These are phyloP conservation scores for Daucus carota DNA, from an alignment of 129 eudicot genomes.

Conservation along the genomic window DH1_v3.0 NC_030382.2:11425501-11426000, in stretches of 20 bases:
- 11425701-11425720: constrained; percentile 59
- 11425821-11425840: constrained; percentile 81
- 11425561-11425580: constrained; percentile 78
- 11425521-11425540: constrained; percentile 65
- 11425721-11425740: constrained; percentile 61
- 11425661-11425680: constrained; percentile 82
- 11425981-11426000: constrained; percentile 75
- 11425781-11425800: constrained; percentile 71
- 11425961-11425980: constrained; percentile 66
- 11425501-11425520: constrained; percentile 69
- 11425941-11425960: constrained; percentile 63
- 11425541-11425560: constrained; percentile 70
- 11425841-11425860: constrained; percentile 80
- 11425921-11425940: constrained; percentile 81
- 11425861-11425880: constrained; percentile 69
- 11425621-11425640: constrained; percentile 61
- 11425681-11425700: constrained; percentile 79
- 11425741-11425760: constrained; percentile 72
- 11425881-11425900: constrained; percentile 94
- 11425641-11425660: constrained; percentile 82
- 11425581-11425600: constrained; percentile 75
- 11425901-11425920: constrained; percentile 70
- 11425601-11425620: constrained; percentile 78
- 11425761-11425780: constrained; percentile 84
- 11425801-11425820: constrained; percentile 71